These are phyloP conservation scores for Dactylellina sp. DNA, from an alignment of 2,329 filamentous ascomycete genomes.

Conservation along the genomic window DNA sequence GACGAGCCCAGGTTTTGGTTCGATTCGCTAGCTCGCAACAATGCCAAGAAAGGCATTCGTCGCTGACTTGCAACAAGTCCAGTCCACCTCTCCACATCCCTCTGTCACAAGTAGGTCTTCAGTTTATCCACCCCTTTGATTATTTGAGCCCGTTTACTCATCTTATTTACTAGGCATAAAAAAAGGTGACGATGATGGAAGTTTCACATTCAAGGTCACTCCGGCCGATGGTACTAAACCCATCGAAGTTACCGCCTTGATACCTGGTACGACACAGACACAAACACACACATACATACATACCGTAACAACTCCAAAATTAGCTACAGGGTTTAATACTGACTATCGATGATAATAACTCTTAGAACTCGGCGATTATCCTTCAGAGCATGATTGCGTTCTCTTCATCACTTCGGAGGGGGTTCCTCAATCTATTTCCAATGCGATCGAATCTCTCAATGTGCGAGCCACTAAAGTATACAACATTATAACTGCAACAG, in stretches of 20 bases:
- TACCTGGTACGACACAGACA: constrained; percentile 65
- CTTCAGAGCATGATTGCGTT: constrained; percentile 70
- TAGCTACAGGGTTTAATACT: too few relatives aligned
- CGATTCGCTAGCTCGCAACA: constrained; percentile 13
- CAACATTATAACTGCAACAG: constrained; percentile 39
- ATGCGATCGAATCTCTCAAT: constrained; percentile 60
- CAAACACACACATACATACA: too few relatives aligned
- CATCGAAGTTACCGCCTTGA: constrained; percentile 63
- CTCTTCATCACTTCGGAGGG: constrained; percentile 69
- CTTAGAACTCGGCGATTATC: constrained; percentile 72
- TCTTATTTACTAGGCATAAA: constrained; percentile 65
- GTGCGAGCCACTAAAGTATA: constrained; percentile 30
- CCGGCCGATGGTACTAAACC: constrained; percentile 60
- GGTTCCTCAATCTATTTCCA: constrained; percentile 64
- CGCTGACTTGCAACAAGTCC: constrained; percentile 58
- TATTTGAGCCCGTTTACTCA: constrained; percentile 5
- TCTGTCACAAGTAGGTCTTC: constrained; percentile 39
- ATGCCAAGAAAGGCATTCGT: constrained; percentile 60
- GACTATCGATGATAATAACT: background rate
- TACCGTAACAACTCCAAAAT: too few relatives aligned
- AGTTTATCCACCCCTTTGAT: background rate
- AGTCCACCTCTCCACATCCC: constrained; percentile 46
- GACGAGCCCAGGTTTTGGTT: background rate
- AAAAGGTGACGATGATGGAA: constrained; percentile 77
- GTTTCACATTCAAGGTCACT: constrained; percentile 73